Base-by-base conservation (phyloP, 1,284 basidiomycete genomes). In the Sphagnurus paluster region DNA sequence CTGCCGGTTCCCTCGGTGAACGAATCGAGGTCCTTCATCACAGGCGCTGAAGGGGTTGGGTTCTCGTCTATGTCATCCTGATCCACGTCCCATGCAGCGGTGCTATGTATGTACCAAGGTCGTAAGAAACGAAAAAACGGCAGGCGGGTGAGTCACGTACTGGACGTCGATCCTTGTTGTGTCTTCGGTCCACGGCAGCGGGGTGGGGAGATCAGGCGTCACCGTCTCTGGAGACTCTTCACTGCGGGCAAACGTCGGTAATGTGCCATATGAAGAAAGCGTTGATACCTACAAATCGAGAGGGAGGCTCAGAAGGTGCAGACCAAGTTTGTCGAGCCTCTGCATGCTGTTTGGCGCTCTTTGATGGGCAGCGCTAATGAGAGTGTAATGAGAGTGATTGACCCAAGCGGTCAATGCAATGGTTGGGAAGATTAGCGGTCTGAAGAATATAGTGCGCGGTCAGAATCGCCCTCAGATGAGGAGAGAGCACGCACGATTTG, bases 1-100 rank as follows among this genome's bases (percentile, higher is more conserved):
- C 63, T 59, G 14, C 68, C 71, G 7, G 73, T 75, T 21, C 76
- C 76, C 35, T 77, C 74, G n/a, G 74, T 76, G 64, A 79, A 79
- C 42, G 74, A 74, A 48, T 79, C 77, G 20, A 71, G 55, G 55
- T 79, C 77, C 61, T 74, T 77, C 54, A 78, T 55, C 42, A 66
- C 54, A 13, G 76, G 77, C 17, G 77, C 73, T 9, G 60, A 62
- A 5, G 74, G 74, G 30, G 66, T 50, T 52, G n/a, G n/a, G n/a
- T n/a, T n/a, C n/a, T n/a, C n/a, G n/a, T 62, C 50, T 39, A 70
- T 59, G 41, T 56, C 45, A 41, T 59, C 52, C 34, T 26, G 24
- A 19, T 50, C 30, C 20, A 40, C 44, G 14, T 46, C 39, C 39
- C 47, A 49, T 17, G 33, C 48, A 14, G 42, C 40, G 20, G 44